Evolutionary conservation across 176 grass and related monocot genomes (phyloP), one percentile per base, ranked within the genome.

Genomic region (Carex parvula): DNA sequence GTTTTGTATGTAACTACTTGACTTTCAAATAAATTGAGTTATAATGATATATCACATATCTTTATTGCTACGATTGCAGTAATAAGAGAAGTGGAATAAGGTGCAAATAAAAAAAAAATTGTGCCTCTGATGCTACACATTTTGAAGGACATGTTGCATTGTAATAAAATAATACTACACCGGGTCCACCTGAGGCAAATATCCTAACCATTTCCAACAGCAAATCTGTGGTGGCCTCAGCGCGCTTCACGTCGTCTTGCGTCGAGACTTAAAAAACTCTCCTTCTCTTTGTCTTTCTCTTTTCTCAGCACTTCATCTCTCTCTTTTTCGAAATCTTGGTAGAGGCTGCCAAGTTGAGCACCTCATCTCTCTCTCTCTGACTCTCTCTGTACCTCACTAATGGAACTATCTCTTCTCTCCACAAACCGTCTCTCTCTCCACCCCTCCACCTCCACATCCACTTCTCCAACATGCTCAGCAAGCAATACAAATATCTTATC

Each of bases 371-470:
- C 53, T 33, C 42, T 77, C 14, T 39, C 61, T 57, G 15, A 41
- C 60, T 21, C 29, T 42, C 76, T 69, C 85, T 60, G 50, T 59
- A 33, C 48, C 67, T 70, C 48, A 29, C 50, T 35, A 82, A 90
- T 90, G 88, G 85, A 90, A 61, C 85, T 90, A 15, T 37, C 74
- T 30, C 84, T 86, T 53, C 73, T 87, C 24, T 79, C 70, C 18
- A 58, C 85, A 18, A 54, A 57, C 16, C 50, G 68, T 24, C 57
- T 60, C 44, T 64, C 78, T 37, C 67, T 64, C 12, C 68, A 58
- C 42, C 22, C 60, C 26, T 63, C 73, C 60, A 68, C 81, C 52
- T 60, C 84, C 62, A 52, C 52, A 8, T 79, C 85, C 39, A 84
- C 67, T 18, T 86, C 88, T 12, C 73, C 71, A 17, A 63, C 73